Percentiles rank a stretch among this genome's conserved stretches.
Conservation (phyloP, 306 rosid species). For the Castanea mollissima region DNA sequence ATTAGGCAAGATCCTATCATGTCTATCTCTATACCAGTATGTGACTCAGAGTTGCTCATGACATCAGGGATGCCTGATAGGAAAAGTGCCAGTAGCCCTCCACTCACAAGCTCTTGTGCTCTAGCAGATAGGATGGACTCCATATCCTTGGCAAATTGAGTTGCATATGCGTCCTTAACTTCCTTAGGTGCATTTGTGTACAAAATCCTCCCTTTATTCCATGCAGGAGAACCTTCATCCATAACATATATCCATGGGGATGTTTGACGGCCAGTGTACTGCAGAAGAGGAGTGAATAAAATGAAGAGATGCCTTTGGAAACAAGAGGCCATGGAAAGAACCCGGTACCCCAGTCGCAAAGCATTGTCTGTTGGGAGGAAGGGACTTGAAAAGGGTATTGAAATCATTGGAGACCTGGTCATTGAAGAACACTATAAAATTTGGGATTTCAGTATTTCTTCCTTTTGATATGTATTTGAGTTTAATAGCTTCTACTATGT, state of each 20-base stretch:
- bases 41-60: neutral
- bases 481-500: slow-evolving; percentile 24
- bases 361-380: slow-evolving; percentile 20
- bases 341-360: slow-evolving; percentile 33
- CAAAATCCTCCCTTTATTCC: slow-evolving; percentile 33
- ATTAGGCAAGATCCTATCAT: slow-evolving; percentile 32
- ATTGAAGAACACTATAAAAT: slow-evolving; percentile 22
- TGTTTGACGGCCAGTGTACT: slow-evolving; percentile 19
- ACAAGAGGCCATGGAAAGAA: slow-evolving; percentile 29
- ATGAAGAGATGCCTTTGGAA: slow-evolving; percentile 17
- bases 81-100: slow-evolving; percentile 30
- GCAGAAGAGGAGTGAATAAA: slow-evolving; percentile 25
- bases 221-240: slow-evolving; percentile 23
- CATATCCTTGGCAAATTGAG: slow-evolving; percentile 21
- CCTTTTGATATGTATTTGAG: slow-evolving; percentile 12
- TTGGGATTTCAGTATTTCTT: neutral
- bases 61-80: slow-evolving; percentile 4
- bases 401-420: slow-evolving; percentile 34
- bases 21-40: slow-evolving; percentile 17
- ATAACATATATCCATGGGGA: slow-evolving; percentile 17
- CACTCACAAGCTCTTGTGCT: slow-evolving; percentile 27
- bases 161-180: slow-evolving; percentile 29
- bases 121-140: slow-evolving; percentile 24
- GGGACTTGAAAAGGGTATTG: slow-evolving; percentile 29
- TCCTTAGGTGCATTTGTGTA: slow-evolving; percentile 20